phyloP scores from a whole-genome alignment of 371 early-diverging fungal species.

The Syncephalastrum monosporum region DNA sequence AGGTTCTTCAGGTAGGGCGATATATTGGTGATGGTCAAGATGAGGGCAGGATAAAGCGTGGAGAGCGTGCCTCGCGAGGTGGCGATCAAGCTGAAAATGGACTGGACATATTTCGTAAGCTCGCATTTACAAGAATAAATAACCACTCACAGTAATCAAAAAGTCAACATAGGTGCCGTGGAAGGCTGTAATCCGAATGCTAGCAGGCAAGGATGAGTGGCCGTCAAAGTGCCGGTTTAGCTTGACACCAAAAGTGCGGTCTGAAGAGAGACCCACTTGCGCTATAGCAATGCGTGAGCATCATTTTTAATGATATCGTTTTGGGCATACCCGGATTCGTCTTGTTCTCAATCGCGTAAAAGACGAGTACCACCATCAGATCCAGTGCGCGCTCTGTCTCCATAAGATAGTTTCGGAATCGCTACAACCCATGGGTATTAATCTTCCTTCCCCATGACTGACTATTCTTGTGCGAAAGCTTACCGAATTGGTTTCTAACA shows the following conservation, averaged over 20 bases:
- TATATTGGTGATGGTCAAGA: slow-evolving; percentile 78
- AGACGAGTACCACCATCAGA: slow-evolving; percentile 61
- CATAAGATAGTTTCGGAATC: slow-evolving; percentile 66
- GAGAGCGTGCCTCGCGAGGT: slow-evolving; percentile 68
- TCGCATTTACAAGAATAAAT: background rate
- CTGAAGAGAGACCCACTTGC: slow-evolving; percentile 77
- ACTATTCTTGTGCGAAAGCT: slow-evolving; percentile 2
- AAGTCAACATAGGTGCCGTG: slow-evolving; percentile 83
- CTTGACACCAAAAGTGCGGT: slow-evolving; percentile 71
- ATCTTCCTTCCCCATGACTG: too few species aligned
- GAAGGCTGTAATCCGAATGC: slow-evolving; percentile 70
- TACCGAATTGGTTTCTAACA: slow-evolving; percentile 77
- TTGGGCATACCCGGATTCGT: slow-evolving; percentile 53
- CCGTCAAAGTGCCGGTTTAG: slow-evolving; percentile 76
- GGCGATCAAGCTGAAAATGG: slow-evolving; percentile 73
- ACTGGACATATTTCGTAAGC: slow-evolving; percentile 28
- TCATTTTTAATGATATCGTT: background rate
- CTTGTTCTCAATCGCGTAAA: slow-evolving; percentile 65
- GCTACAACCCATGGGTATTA: slow-evolving; percentile 24
- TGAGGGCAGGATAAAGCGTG: slow-evolving; percentile 73
- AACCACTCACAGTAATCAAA: slow-evolving; percentile 61
- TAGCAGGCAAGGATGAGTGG: slow-evolving; percentile 62
- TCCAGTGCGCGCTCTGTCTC: slow-evolving; percentile 72
- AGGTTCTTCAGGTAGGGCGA: slow-evolving; percentile 78
- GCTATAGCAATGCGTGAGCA: slow-evolving; percentile 28